Base-by-base conservation (phyloP, 2,329 filamentous ascomycete genomes). In the Mollisia scopiformis region DNA sequence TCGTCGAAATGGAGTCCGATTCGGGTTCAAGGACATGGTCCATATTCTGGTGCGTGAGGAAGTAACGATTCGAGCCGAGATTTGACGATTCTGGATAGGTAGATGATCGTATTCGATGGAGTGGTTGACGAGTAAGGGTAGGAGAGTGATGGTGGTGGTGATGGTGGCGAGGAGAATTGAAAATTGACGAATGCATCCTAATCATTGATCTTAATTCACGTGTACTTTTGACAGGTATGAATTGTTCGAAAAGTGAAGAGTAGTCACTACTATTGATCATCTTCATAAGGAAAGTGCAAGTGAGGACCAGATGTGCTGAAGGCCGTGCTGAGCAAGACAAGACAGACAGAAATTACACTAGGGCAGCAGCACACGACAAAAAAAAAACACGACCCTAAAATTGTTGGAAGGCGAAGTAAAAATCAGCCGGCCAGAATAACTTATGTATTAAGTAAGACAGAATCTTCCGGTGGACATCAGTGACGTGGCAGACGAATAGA, bases 141-240 rank as follows among this genome's bases (percentile, higher is more conserved):
- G 57, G 37, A 50, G 52, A 19, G 51, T 41, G 54, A 27, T 52
- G 37, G 27, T 54, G 55, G 35, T 55, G 60, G 51, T 41, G 54
- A 27, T 52, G 37, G 27, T 54, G 55, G 35, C 58, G 60, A 39
- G 51, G 50, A 41, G 57, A 52, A 23, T 52, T 65, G 37, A 57
- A 46, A 11, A 63, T 52, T 50, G 63, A 51, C 19, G 61, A 61
- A 46, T 61, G 61, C 63, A 65, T 65, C 33, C 41, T 62, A 37
- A 50, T 30, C 25, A 47, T 58, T 35, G 54, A 56, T 11, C 50
- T 55, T 27, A 56, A 64, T 31, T 51, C 50, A 60, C 49, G 58
- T 28, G 51, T 57, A 41, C 33, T 21, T 37, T 33, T 39, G 23
- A 21, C 8, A 7, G 16, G 21, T 31, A 37, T 23, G 14, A 60